These are phyloP conservation scores for Coccomyxa sp. DNA, from an alignment of 139 green algal species.

Conservation along the genomic window DNA sequence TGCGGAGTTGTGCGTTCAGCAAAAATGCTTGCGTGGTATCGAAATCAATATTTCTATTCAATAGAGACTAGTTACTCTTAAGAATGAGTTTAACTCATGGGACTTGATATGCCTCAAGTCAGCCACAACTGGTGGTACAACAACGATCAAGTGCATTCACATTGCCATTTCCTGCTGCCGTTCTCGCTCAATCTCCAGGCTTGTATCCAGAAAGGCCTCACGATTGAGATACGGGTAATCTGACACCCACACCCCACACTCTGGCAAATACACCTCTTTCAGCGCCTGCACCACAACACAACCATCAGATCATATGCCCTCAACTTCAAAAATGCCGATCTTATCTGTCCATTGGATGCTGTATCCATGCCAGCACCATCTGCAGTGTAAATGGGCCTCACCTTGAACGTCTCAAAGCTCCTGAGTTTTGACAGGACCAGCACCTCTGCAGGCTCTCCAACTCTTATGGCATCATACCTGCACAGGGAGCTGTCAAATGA, in stretches of 20 bases:
- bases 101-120: no score
- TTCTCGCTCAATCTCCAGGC: slow-evolving; percentile 53
- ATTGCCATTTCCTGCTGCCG: slow-evolving; percentile 11
- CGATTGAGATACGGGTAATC: slow-evolving; percentile 77
- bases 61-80: no score
- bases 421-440: slow-evolving; percentile 58
- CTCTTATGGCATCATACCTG: slow-evolving; percentile 44
- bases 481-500: background rate
- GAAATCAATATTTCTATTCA: no score
- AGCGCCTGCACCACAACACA: slow-evolving; percentile 49
- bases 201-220: slow-evolving; percentile 62
- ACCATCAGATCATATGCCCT: background rate
- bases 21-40: no score
- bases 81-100: no score
- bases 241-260: slow-evolving; percentile 67
- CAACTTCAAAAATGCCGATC: background rate
- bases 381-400: slow-evolving; percentile 8
- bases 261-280: slow-evolving; percentile 78
- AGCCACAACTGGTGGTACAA: no score
- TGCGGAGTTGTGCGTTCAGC: no score
- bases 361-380: background rate
- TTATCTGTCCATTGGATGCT: background rate
- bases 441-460: slow-evolving; percentile 63
- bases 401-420: slow-evolving; percentile 67
- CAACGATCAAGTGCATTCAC: no score